These are phyloP conservation scores for Alternaria consortialis DNA, from an alignment of 2,329 filamentous ascomycete species.

Conservation along the genomic window DNA sequence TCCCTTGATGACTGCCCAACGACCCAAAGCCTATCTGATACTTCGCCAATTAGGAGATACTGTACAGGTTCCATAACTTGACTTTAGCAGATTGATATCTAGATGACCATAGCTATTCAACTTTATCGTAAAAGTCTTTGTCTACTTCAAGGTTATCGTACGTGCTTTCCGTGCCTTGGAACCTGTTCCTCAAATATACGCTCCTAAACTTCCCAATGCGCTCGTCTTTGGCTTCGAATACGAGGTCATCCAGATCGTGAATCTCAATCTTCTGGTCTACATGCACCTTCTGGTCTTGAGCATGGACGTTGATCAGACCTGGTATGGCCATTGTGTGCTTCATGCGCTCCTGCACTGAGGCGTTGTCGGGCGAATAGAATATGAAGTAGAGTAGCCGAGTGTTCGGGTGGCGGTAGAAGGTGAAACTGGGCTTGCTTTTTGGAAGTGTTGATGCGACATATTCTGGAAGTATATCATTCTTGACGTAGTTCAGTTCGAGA, in stretches of 20 bases:
- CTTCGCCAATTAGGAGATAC: neutral
- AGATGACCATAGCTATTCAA: neutral
- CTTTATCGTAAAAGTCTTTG: neutral
- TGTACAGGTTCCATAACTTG: neutral
- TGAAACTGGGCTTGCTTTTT: constrained; percentile 30
- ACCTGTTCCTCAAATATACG: constrained; percentile 30
- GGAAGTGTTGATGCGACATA: constrained; percentile 6
- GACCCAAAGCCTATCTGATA: neutral
- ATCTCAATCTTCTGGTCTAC: constrained; percentile 42
- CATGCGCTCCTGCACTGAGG: constrained; percentile 40
- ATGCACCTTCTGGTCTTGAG: constrained; percentile 28
- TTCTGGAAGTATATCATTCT: constrained; percentile 2
- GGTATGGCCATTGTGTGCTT: constrained; percentile 42
- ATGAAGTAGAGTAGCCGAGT: constrained; percentile 33
- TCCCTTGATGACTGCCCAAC: neutral
- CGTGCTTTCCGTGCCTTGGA: constrained; percentile 30
- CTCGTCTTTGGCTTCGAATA: constrained; percentile 24
- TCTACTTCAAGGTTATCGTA: neutral
- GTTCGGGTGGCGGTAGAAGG: constrained; percentile 37
- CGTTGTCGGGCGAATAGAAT: constrained; percentile 35
- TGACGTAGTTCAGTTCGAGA: constrained; percentile 24
- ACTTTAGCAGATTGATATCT: neutral
- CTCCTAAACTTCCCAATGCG: constrained; percentile 31
- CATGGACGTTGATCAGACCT: constrained; percentile 39
- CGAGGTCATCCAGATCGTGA: constrained; percentile 34